Evolutionary conservation across 1,284 basidiomycete genomes (phyloP).

Genomic region (Cryptococcus sp.): DNA sequence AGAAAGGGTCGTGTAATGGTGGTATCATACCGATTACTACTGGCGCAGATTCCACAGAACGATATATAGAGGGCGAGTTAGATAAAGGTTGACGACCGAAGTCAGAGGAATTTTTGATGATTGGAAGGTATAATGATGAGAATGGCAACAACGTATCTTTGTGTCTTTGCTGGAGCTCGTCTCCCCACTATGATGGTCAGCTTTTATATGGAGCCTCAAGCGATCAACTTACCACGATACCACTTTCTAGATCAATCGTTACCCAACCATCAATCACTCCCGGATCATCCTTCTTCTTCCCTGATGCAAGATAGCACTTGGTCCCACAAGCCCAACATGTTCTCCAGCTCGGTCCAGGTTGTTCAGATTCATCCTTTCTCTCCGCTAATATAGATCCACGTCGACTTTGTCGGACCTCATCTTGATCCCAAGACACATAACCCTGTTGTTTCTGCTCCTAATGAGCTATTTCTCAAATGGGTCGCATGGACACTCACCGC

Average conservation of each 20-base stretch:
- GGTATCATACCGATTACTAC: slow-evolving; percentile 20
- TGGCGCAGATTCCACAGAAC: slow-evolving; percentile 1
- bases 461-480: not conserved
- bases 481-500: slow-evolving; percentile 10
- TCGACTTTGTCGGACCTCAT: slow-evolving; percentile 2
- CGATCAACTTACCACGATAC: slow-evolving; percentile 26
- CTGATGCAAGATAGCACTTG: slow-evolving; percentile 18
- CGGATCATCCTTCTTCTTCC: slow-evolving; percentile 10
- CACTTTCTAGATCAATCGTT: slow-evolving; percentile 19
- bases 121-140: not conserved
- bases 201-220: not conserved
- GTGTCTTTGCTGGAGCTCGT: slow-evolving; percentile 10
- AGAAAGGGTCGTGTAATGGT: slow-evolving; percentile 44
- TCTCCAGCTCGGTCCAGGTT: slow-evolving; percentile 21
- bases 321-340: slow-evolving; percentile 36
- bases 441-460: slow-evolving; percentile 16
- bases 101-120: slow-evolving; percentile 11
- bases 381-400: not conserved
- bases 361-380: not conserved
- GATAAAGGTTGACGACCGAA: slow-evolving; percentile 28
- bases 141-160: slow-evolving; percentile 1
- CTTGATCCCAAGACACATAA: slow-evolving; percentile 22
- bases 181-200: slow-evolving; percentile 20
- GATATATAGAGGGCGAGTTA: slow-evolving; percentile 9
- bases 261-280: slow-evolving; percentile 27